Evolutionary conservation across 805 yeast genomes (phyloP), one percentile per base, ranked within the genome.

Genomic region (Metschnikowia lachancei): DNA sequence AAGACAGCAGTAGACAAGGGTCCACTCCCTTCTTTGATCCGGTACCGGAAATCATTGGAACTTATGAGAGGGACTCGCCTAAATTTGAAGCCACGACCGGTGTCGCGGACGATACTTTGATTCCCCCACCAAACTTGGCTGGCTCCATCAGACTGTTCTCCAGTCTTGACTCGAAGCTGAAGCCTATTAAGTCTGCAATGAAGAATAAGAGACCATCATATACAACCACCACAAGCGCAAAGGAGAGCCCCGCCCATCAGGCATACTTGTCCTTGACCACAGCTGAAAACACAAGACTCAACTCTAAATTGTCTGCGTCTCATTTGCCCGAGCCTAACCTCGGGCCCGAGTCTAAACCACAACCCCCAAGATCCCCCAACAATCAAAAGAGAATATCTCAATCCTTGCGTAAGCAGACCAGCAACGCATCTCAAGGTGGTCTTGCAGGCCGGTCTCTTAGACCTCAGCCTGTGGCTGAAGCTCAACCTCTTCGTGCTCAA

Each of bases 221-320:
- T 36, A 52, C 50, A 26, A 35, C 56, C 4, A 31, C 39, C 14
- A 47, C 46, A 30, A 37, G 43, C 14, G 30, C 45, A 4, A 48
- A 47, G 4, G 47, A 45, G 7, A 52, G 49, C 18, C 72, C 85
- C 1, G 87, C 87, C 0, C 77, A 77, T 22, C 77, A 75, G 49
- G 89, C 87, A 0, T 84, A 84, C 55, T 59, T 84, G 36, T 81
- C 87, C 0, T 64, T 83, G 44, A 76, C 91, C 1, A 86, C 94
- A 0, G 91, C 91, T 1, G 90, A 85, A 58, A 86, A 86, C 61
- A 86, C 94, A 0, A 73, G 90, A 48, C 60, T 84, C 46, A 86
- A 86, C 64, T 85, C 92, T 1, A 76, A 77, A 49, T 61, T 80
- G 58, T 74, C 82, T 6, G 55, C 76, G 0, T 53, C 71, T 4